Percentiles rank a stretch among this genome's conserved stretches.
Conservation (phyloP, 768 basidiomycete genomes). For the Leccinum sublutescens region DNA sequence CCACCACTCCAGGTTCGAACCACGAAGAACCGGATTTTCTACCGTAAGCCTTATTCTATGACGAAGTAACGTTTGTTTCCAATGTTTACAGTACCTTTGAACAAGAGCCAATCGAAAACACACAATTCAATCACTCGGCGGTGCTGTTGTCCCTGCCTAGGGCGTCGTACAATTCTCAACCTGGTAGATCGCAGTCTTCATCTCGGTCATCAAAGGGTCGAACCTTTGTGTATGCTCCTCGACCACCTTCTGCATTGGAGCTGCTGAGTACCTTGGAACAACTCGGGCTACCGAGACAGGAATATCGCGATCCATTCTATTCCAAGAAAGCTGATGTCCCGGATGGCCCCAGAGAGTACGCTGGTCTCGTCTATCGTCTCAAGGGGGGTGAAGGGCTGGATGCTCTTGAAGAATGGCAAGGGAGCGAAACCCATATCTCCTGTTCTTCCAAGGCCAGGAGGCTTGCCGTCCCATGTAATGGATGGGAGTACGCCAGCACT, state of each 20-base stretch:
- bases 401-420: constrained; percentile 61
- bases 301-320: constrained; percentile 82
- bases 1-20: background rate
- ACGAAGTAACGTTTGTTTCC: background rate
- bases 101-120: constrained; percentile 4
- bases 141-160: background rate
- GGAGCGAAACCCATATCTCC: constrained; percentile 5
- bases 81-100: constrained; percentile 14
- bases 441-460: background rate
- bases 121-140: background rate
- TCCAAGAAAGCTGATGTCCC: constrained; percentile 72
- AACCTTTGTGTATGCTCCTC: constrained; percentile 44
- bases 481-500: constrained; percentile 78
- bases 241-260: constrained; percentile 51
- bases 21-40: constrained; percentile 16
- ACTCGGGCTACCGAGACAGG: constrained; percentile 50
- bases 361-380: constrained; percentile 70
- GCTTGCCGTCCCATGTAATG: constrained; percentile 38
- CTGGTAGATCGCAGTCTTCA: constrained; percentile 4
- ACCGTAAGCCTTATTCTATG: constrained; percentile 13
- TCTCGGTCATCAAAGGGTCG: background rate
- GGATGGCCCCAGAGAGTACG: constrained; percentile 68
- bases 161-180: constrained; percentile 20
- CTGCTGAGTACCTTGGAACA: constrained; percentile 44
- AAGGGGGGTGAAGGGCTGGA: constrained; percentile 60